These are phyloP conservation scores for Fusarium sp. DNA, from an alignment of 2,329 filamentous ascomycete species.

Conservation along the genomic window DNA sequence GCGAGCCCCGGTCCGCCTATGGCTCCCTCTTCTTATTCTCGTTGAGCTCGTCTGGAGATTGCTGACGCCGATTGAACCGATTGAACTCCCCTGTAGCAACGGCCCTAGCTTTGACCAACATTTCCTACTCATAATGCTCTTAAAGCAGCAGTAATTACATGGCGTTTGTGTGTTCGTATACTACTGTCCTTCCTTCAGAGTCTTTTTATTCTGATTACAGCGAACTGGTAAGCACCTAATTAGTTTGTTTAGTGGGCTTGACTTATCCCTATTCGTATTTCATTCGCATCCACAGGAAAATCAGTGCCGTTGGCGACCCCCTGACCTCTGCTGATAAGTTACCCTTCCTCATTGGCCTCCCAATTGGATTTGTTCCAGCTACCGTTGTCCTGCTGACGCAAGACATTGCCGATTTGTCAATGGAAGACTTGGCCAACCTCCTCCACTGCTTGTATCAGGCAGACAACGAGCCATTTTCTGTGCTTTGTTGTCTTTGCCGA, in stretches of 20 bases:
- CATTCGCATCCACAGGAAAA: background rate
- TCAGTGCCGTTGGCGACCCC: background rate
- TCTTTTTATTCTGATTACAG: background rate
- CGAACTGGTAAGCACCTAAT: background rate
- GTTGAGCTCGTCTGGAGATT: background rate
- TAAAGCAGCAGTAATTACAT: background rate
- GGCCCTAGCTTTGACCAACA: background rate
- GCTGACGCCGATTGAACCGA: background rate
- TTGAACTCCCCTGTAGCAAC: background rate
- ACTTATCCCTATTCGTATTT: no score
- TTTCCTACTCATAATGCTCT: background rate
- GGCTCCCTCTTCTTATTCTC: accelerated
- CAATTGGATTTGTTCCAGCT: background rate
- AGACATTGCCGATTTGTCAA: background rate
- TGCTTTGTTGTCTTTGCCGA: background rate
- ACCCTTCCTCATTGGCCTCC: background rate
- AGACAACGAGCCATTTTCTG: background rate
- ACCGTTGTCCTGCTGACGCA: background rate
- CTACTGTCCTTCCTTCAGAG: background rate
- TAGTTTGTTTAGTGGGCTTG: accelerated
- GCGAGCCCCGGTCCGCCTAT: accelerated
- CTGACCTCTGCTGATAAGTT: background rate
- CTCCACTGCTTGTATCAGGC: background rate
- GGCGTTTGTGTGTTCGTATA: background rate
- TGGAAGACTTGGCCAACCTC: accelerated